Percentiles rank a stretch among this genome's conserved stretches.
These are phyloP conservation scores for Verticillium longisporum DNA, from an alignment of 2,329 filamentous ascomycete species.

Conservation along the genomic window DNA sequence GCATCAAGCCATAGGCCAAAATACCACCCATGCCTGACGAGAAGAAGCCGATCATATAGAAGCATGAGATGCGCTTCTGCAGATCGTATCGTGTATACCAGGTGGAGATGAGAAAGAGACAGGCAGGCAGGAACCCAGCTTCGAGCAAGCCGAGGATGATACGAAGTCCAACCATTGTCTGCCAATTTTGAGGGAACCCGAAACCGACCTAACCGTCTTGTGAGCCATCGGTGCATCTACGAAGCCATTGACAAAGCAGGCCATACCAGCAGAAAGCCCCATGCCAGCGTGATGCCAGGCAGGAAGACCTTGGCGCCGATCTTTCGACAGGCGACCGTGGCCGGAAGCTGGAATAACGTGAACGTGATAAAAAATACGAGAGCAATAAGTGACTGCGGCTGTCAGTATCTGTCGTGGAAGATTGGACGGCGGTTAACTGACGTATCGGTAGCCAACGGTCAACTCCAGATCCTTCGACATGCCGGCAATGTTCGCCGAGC, in stretches of 20 bases:
- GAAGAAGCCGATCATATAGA: conserved; percentile 17
- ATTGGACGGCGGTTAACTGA: not conserved
- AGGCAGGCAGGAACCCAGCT: conserved; percentile 41
- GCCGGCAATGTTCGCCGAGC: conserved; percentile 11
- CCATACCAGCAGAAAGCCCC: conserved; percentile 10
- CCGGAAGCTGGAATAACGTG: conserved; percentile 12
- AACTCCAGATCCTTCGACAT: conserved; percentile 9
- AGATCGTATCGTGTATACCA: conserved; percentile 64
- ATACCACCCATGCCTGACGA: conserved; percentile 15
- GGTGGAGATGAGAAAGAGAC: conserved; percentile 52
- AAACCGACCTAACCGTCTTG: conserved; percentile 9
- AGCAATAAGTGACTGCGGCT: conserved; percentile 2
- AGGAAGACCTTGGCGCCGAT: conserved; percentile 13
- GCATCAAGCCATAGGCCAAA: conserved; percentile 16
- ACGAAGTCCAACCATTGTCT: conserved; percentile 5
- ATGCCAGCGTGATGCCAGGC: conserved; percentile 9
- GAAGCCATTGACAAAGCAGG: not conserved
- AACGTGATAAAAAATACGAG: conserved; percentile 14
- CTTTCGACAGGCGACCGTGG: conserved; percentile 11
- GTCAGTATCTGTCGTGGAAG: not conserved
- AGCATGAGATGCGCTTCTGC: conserved; percentile 41
- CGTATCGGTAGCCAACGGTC: conserved; percentile 10
- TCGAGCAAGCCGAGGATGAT: conserved; percentile 12
- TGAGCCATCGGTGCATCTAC: conserved; percentile 9
- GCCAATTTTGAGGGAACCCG: conserved; percentile 1